phyloP scores from a whole-genome alignment of 495 filamentous ascomycete genomes.

The Mytilinidion resinicola region DNA sequence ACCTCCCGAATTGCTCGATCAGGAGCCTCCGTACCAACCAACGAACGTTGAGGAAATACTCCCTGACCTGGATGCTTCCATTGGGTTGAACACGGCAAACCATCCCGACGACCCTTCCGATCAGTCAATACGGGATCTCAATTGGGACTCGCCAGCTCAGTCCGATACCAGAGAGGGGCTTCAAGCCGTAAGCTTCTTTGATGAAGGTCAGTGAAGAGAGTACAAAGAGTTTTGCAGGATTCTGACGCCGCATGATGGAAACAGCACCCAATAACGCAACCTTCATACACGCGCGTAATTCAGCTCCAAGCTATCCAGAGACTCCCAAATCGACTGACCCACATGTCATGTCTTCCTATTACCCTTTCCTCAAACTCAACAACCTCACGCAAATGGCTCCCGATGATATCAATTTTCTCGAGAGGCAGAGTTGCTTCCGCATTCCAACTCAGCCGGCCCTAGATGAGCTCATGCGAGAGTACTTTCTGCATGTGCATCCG shows the following conservation, averaged over 20 bases:
- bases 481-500: conserved; percentile 47
- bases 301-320: background rate
- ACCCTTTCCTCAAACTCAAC: conserved; percentile 37
- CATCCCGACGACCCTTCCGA: background rate
- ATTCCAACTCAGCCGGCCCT: conserved; percentile 38
- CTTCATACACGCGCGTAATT: background rate
- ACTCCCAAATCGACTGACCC: background rate
- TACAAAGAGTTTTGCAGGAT: background rate
- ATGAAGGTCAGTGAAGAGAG: background rate
- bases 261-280: background rate
- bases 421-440: conserved; percentile 40
- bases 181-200: background rate
- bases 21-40: background rate
- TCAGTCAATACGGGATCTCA: background rate
- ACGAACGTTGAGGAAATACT: background rate
- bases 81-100: background rate
- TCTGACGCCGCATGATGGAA: background rate
- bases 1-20: background rate
- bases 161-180: background rate
- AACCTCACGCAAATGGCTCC: conserved; percentile 37
- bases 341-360: conserved; percentile 34
- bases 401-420: conserved; percentile 42
- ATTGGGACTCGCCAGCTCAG: background rate
- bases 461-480: conserved; percentile 43
- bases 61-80: background rate